phyloP scores from a whole-genome alignment of 129 eudicot genomes.

The Scalesia atractyloides region DNA sequence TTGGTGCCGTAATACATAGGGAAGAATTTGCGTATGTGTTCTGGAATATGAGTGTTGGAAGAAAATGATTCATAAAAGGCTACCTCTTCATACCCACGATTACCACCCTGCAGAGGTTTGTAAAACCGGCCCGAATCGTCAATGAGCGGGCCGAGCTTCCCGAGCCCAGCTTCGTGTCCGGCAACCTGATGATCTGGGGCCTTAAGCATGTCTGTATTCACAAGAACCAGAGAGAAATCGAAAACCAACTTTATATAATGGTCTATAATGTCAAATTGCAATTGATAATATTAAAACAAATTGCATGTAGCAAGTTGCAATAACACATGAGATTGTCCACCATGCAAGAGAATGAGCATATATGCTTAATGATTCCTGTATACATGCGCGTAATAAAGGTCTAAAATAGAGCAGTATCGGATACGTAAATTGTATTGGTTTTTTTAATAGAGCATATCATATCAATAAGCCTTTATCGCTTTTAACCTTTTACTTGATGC shows the following conservation, averaged over 20 bases:
- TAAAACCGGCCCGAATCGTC: conserved; percentile 79
- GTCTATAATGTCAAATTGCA: neutral
- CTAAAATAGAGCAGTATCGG: conserved; percentile 12
- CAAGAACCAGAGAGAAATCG: neutral
- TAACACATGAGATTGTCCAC: conserved; percentile 12
- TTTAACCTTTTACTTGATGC: neutral
- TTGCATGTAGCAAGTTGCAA: conserved; percentile 17
- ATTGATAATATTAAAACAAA: conserved; percentile 6
- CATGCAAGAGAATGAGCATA: conserved; percentile 2
- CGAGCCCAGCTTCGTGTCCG: conserved; percentile 68
- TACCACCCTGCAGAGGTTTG: conserved; percentile 84
- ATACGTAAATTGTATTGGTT: neutral
- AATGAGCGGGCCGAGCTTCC: conserved; percentile 73
- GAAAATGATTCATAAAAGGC: conserved; percentile 66
- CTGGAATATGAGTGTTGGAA: conserved; percentile 51
- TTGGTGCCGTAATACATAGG: conserved; percentile 77
- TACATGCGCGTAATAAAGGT: neutral
- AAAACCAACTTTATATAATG: no score
- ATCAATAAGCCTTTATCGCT: conserved; percentile 17
- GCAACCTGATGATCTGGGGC: conserved; percentile 85
- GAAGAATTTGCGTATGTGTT: conserved; percentile 58
- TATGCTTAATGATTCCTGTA: conserved; percentile 12
- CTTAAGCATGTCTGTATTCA: conserved; percentile 55
- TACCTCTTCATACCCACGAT: conserved; percentile 69
- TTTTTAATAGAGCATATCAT: neutral